Conservation (phyloP, 2,329 filamentous ascomycete genomes). For the Sporothrix globosa region DNA sequence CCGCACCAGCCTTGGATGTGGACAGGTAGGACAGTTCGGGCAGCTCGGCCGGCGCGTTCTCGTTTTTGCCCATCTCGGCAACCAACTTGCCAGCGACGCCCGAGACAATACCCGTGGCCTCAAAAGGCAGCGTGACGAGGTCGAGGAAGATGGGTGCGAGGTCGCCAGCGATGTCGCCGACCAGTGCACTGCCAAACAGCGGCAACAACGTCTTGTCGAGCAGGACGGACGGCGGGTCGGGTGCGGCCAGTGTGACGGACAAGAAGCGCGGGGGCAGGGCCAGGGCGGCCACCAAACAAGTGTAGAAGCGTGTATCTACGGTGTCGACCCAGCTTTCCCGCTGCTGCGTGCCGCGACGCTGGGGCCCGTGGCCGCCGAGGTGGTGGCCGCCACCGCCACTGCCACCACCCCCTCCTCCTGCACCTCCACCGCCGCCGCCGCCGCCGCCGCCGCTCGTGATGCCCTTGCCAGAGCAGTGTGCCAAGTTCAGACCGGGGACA, state of each 20-base stretch:
- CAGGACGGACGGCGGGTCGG: constrained; percentile 73
- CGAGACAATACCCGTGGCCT: constrained; percentile 93
- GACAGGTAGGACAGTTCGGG: constrained; percentile 89
- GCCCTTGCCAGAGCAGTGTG: constrained; percentile 77
- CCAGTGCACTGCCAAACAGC: constrained; percentile 71
- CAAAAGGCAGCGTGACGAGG: constrained; percentile 75
- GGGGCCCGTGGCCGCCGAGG: constrained; percentile 24
- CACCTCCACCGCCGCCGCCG: constrained; percentile 44
- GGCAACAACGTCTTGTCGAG: constrained; percentile 69
- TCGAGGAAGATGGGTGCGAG: constrained; percentile 88
- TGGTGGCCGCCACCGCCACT: constrained; percentile 27
- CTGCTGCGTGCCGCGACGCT: constrained; percentile 32
- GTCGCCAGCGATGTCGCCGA: constrained; percentile 72
- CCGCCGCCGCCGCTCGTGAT: constrained; percentile 36
- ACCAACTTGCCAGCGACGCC: constrained; percentile 85
- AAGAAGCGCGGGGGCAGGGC: constrained; percentile 66
- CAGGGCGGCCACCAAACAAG: constrained; percentile 64
- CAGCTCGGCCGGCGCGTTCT: constrained; percentile 45
- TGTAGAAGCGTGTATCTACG: constrained; percentile 66
- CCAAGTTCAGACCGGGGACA: constrained; percentile 68
- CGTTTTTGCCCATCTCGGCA: constrained; percentile 62
- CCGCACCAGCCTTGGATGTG: constrained; percentile 84
- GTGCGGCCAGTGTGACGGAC: constrained; percentile 72
- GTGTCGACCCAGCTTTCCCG: constrained; percentile 56
- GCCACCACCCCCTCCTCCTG: constrained; percentile 45